Evolutionary conservation across 2,329 filamentous ascomycete species (phyloP), one percentile per base, ranked within the genome.

Genomic region (Sphaerostilbella broomeana): DNA sequence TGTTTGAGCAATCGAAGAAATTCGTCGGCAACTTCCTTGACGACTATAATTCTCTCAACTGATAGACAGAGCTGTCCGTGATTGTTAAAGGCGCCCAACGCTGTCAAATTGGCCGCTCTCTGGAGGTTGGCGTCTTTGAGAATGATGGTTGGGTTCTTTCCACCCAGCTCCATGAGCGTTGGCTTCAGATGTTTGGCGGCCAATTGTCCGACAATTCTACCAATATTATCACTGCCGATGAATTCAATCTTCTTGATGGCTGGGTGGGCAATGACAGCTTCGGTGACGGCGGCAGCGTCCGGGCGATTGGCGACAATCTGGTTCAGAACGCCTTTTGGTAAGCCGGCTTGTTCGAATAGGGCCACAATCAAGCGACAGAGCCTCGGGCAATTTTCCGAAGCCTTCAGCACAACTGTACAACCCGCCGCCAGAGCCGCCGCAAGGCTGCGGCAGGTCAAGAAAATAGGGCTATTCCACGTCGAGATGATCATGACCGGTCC

Each of bases 11-110:
- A 64, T 27, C 58, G 50, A 44, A 67, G 65, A 44, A 79, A 78
- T 12, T 60, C 56, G 3, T 54, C 56, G 7, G 54, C 58, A 25
- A 79, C 49, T 16, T 60, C 58, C 44, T 65, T 62, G 56, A 77
- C 73, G 3, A 79, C 70, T 6, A 79, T 51, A 18, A 92, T 81
- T 19, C 80, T 75, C 63, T 94, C 86, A 0, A 86, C 92, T 13
- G 75, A 73, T 86, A 94, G 92, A 69, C 87, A 94, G 33, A 92
- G 77, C 64, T 94, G 87, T 0, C 87, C 87, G 2, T 69, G 68
- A 57, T 90, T 76, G 45, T 86, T 53, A 55, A 88, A 88, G 0
- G 84, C 69, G 4, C 85, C 86, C 2, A 84, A 59, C 0, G 77
- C 77, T 49, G 81, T 85, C 51, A 79, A 73, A 10, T 68, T 59